Evolutionary conservation across 371 early-diverging fungal species (phyloP).

Genomic region (Globomyces sp.): DNA sequence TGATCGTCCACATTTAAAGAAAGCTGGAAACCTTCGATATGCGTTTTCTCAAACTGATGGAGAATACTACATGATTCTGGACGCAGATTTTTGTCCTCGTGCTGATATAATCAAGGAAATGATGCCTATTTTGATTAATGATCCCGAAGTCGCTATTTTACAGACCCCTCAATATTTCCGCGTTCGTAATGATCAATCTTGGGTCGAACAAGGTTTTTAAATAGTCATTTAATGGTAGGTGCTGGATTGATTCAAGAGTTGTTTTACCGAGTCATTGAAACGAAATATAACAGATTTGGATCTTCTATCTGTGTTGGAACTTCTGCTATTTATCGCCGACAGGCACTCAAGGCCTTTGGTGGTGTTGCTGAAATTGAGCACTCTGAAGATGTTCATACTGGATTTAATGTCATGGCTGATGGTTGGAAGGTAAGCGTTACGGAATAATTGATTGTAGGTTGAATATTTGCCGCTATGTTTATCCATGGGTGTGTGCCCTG

Average conservation of each 20-base stretch:
- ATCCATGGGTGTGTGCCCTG: too few relatives aligned
- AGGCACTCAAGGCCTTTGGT: background rate
- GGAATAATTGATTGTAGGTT: too few relatives aligned
- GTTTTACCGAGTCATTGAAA: constrained; percentile 6
- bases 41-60: constrained; percentile 9
- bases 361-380: constrained; percentile 4
- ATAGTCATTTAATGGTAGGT: background rate
- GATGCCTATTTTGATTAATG: constrained; percentile 12
- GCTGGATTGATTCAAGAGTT: constrained; percentile 3
- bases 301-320: constrained; percentile 7
- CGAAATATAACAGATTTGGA: background rate
- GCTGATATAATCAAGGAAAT: constrained; percentile 10
- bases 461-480: too few relatives aligned
- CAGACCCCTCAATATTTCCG: constrained; percentile 13
- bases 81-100: constrained; percentile 17
- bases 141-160: background rate
- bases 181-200: background rate
- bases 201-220: background rate
- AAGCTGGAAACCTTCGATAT: constrained; percentile 18
- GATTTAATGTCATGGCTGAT: background rate
- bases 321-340: constrained; percentile 5
- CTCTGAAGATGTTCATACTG: constrained; percentile 9
- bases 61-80: constrained; percentile 12
- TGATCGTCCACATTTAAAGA: constrained; percentile 18
- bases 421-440: constrained; percentile 1